Evolutionary conservation across 805 yeast genomes (phyloP), one percentile per base, ranked within the genome.

Genomic region (Jamesozyma lodderae): DNA sequence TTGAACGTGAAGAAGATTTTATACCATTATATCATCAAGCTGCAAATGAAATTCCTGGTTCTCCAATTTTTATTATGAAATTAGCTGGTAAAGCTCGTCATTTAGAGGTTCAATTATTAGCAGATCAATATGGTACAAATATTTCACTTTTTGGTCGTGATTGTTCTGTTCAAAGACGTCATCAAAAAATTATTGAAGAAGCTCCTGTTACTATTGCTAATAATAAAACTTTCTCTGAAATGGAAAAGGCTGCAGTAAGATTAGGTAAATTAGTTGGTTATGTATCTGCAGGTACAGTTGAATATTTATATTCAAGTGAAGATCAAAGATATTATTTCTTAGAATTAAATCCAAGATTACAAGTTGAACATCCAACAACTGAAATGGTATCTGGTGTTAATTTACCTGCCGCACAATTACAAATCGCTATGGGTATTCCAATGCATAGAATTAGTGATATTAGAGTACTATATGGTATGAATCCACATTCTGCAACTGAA

Each of bases 321-420:
- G 96, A 92, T 44, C 88, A 90, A 64, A 86, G 88, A 61, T 92
- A 90, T 62, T 92, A 88, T 72, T 92, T 92, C 65, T 72, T 92
- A 61, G 99, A 92, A 68, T 75, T 92, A 62, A 92, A 92, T 63
- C 98, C 99, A 55, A 84, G 99, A 73, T 73, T 92, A 63, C 99
- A 92, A 72, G 99, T 92, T 43, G 99, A 92, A 73, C 99, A 92
- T 73, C 99, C 99, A 56, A 92, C 98, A 32, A 92, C 98, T 29
- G 99, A 92, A 69, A 92, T 92, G 99, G 98, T 87, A 41, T 81
- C 95, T 18, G 98, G 98, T 49, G 96, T 92, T 38, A 94, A 92
- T 60, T 73, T 92, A 60, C 99, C 99, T 21, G 95, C 96, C 41
- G 95, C 99, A 27, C 98, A 92, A 69, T 76, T 92, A 50, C 98